These are phyloP conservation scores for Sugiyamaella mastotermitis DNA, from an alignment of 805 yeast genomes.

Conservation along the genomic window DNA sequence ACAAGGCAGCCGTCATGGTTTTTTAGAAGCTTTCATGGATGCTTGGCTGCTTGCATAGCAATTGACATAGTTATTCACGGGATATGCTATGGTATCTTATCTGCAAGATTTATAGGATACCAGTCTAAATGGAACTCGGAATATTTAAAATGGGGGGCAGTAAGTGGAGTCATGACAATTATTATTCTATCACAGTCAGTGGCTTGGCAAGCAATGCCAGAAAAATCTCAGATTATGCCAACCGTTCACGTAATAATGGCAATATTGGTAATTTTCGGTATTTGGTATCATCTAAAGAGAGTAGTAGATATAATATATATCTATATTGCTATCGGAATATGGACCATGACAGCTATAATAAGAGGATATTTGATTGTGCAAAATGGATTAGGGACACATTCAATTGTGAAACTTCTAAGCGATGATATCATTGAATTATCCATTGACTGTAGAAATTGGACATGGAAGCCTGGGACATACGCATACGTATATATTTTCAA, in stretches of 20 bases:
- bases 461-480: slow-evolving; percentile 48
- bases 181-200: neutral
- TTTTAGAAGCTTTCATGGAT: slow-evolving; percentile 56
- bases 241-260: slow-evolving; percentile 54
- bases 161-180: neutral
- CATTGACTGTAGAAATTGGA: slow-evolving; percentile 41
- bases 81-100: slow-evolving; percentile 40
- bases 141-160: slow-evolving; percentile 22
- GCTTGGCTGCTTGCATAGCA: slow-evolving; percentile 51
- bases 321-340: slow-evolving; percentile 52
- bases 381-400: slow-evolving; percentile 45
- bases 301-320: slow-evolving; percentile 39
- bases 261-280: slow-evolving; percentile 44
- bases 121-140: slow-evolving; percentile 1
- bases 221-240: slow-evolving; percentile 36
- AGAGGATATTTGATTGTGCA: slow-evolving; percentile 48
- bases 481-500: slow-evolving; percentile 53
- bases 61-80: slow-evolving; percentile 52
- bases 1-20: slow-evolving; percentile 60
- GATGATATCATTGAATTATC: slow-evolving; percentile 22
- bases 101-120: neutral
- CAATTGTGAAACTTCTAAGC: slow-evolving; percentile 15
- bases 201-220: neutral
- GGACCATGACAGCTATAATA: slow-evolving; percentile 61
- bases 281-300: slow-evolving; percentile 50